phyloP scores from a whole-genome alignment of 768 basidiomycete genomes.

The Trametes villosa region DNA sequence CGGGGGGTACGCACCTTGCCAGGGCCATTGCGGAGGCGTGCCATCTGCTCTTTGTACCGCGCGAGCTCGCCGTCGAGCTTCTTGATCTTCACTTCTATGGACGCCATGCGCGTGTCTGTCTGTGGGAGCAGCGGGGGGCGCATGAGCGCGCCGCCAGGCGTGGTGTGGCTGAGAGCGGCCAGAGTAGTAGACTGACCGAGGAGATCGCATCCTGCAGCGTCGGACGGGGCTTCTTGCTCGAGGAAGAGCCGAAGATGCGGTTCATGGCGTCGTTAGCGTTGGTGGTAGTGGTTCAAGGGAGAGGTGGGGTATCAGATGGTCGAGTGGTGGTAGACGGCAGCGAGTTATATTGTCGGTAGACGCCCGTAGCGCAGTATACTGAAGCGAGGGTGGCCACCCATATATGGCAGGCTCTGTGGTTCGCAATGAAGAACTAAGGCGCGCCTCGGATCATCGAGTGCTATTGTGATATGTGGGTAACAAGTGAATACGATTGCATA shows the following conservation, averaged over 20 bases:
- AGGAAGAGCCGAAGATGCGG: slow-evolving; percentile 78
- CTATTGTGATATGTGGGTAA: too few species aligned
- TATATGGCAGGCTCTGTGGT: slow-evolving; percentile 7
- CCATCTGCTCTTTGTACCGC: slow-evolving; percentile 95
- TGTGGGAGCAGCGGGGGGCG: slow-evolving; percentile 35
- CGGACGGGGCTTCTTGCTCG: slow-evolving; percentile 83
- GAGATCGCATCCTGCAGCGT: slow-evolving; percentile 91
- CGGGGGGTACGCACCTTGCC: slow-evolving; percentile 71
- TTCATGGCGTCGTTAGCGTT: slow-evolving; percentile 56
- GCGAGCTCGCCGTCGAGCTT: slow-evolving; percentile 94
- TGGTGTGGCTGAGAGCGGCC: background rate
- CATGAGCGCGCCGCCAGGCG: background rate
- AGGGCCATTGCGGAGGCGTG: slow-evolving; percentile 89
- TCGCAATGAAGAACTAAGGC: too few species aligned
- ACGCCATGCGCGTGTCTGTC: slow-evolving; percentile 87
- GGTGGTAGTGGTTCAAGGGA: background rate
- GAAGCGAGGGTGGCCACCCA: background rate
- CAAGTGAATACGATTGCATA: background rate
- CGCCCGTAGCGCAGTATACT: background rate
- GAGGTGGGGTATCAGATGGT: background rate
- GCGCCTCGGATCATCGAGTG: too few species aligned
- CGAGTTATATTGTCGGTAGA: background rate
- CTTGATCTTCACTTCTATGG: slow-evolving; percentile 95
- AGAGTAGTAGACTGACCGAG: slow-evolving; percentile 54
- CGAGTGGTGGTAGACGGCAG: background rate